Evolutionary conservation across 495 filamentous ascomycete genomes (phyloP).

Genomic region (Platismatia glauca): DNA sequence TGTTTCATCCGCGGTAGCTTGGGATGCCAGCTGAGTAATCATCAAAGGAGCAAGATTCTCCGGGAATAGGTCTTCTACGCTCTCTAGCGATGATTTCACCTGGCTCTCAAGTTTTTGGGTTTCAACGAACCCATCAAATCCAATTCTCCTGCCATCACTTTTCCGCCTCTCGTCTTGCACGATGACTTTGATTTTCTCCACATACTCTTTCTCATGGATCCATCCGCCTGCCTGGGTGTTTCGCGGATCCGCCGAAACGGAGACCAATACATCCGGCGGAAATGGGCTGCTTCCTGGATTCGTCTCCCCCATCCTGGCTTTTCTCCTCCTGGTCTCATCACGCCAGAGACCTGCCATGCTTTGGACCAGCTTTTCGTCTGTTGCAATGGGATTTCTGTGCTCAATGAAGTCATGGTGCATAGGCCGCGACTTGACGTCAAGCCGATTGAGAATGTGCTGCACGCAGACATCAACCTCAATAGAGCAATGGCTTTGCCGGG

Average conservation of each 20-base stretch:
- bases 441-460: slow-evolving; percentile 79
- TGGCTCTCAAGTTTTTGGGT: slow-evolving; percentile 41
- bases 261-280: slow-evolving; percentile 65
- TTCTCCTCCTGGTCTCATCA: slow-evolving; percentile 77
- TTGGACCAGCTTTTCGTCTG: slow-evolving; percentile 72
- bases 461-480: slow-evolving; percentile 84
- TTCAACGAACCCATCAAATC: slow-evolving; percentile 57
- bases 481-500: slow-evolving; percentile 74
- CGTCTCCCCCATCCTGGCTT: slow-evolving; percentile 52
- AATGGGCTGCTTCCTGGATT: slow-evolving; percentile 65
- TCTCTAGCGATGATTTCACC: slow-evolving; percentile 69
- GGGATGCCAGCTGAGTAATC: slow-evolving; percentile 8
- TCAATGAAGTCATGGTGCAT: slow-evolving; percentile 88
- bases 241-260: slow-evolving; percentile 76
- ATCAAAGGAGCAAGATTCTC: slow-evolving; percentile 41
- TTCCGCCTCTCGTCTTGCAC: slow-evolving; percentile 52
- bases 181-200: slow-evolving; percentile 50
- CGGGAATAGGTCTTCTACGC: slow-evolving; percentile 77
- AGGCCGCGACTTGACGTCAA: slow-evolving; percentile 57
- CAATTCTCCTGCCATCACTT: slow-evolving; percentile 37
- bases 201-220: slow-evolving; percentile 86
- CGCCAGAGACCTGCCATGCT: slow-evolving; percentile 93
- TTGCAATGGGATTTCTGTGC: slow-evolving; percentile 49
- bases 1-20: slow-evolving; percentile 6
- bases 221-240: slow-evolving; percentile 60